Evolutionary conservation across 306 rosid species (phyloP).

Genomic region (Lathyrus oleraceus): DNA sequence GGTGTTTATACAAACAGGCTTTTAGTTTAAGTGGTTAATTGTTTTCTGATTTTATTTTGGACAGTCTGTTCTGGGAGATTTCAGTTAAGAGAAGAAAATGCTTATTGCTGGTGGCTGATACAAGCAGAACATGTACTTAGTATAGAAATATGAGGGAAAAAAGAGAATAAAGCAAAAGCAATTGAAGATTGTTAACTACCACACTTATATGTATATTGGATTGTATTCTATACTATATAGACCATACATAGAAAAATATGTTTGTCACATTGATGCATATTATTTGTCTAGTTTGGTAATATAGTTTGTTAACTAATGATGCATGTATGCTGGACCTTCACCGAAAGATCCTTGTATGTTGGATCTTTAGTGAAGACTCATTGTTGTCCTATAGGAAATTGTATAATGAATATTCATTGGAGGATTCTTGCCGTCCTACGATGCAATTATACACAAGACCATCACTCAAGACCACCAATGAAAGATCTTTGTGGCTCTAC

Average conservation of each 20-base stretch:
- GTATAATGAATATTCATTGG: too few species aligned
- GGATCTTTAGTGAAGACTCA: too few species aligned
- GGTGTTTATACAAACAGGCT: not conserved
- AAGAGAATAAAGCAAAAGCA: slow-evolving; percentile 23
- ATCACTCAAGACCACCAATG: too few species aligned
- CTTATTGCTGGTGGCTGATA: slow-evolving; percentile 21
- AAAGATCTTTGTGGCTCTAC: too few species aligned
- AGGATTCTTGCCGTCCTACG: too few species aligned
- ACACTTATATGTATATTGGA: slow-evolving; percentile 33
- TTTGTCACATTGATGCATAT: too few species aligned
- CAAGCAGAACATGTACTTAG: slow-evolving; percentile 27
- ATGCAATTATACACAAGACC: too few species aligned
- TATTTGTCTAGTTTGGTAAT: too few species aligned
- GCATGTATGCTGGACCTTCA: too few species aligned
- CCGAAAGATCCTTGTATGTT: too few species aligned
- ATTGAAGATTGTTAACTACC: slow-evolving; percentile 21
- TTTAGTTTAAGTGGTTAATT: slow-evolving; percentile 6
- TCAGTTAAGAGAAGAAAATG: slow-evolving; percentile 44
- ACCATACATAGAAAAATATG: not conserved
- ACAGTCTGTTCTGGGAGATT: slow-evolving; percentile 63
- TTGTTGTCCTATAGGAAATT: too few species aligned
- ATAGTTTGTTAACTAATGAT: too few species aligned
- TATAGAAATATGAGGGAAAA: slow-evolving; percentile 25
- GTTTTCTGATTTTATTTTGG: slow-evolving; percentile 27
- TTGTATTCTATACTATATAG: slow-evolving; percentile 27